These are phyloP conservation scores for Russula abietina DNA, from an alignment of 768 basidiomycete species.

Conservation along the genomic window DNA sequence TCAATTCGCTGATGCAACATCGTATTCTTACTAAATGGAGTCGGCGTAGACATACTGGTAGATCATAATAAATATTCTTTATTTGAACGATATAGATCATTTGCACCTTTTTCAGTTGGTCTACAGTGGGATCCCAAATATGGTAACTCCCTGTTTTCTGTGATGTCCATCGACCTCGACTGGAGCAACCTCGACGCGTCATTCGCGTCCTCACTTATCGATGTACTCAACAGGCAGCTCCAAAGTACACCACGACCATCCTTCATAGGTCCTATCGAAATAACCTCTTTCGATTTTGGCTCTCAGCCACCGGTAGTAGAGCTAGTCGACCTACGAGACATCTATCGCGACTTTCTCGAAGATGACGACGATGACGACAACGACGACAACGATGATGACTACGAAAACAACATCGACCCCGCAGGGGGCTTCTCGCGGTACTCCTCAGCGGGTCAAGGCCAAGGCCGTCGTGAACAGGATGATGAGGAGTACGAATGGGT, in stretches of 20 bases:
- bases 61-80: constrained; percentile 17
- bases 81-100: constrained; percentile 36
- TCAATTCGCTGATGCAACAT: neutral
- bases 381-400: constrained; percentile 12
- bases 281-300: constrained; percentile 86
- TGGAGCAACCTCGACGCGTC: constrained; percentile 78
- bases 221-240: constrained; percentile 76
- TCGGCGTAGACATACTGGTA: constrained; percentile 22
- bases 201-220: constrained; percentile 62
- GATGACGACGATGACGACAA: constrained; percentile 53
- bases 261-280: constrained; percentile 88
- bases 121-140: neutral
- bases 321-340: constrained; percentile 86
- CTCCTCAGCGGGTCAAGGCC: constrained; percentile 31
- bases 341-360: constrained; percentile 91
- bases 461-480: constrained; percentile 38
- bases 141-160: neutral
- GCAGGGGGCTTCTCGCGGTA: constrained; percentile 17
- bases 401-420: constrained; percentile 36
- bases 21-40: constrained; percentile 9
- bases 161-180: constrained; percentile 93
- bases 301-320: constrained; percentile 76
- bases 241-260: constrained; percentile 69
- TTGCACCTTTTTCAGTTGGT: neutral
- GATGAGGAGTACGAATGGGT: constrained; percentile 87